Evolutionary conservation across 257 asterid species (phyloP).

Genomic region (Capsicum pubescens): DNA sequence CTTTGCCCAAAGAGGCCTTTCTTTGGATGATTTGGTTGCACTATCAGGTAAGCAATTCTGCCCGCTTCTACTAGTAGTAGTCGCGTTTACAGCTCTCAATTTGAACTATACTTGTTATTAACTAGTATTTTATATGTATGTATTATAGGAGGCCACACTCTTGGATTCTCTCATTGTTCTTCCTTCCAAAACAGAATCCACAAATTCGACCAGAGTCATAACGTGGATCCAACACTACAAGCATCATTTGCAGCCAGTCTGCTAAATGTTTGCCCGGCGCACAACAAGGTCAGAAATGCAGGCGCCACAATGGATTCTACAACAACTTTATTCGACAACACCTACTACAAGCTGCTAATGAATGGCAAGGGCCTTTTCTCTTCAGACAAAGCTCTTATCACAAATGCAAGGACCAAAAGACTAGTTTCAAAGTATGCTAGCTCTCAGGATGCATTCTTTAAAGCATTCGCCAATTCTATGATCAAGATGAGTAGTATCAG

Average conservation of each 20-base stretch:
- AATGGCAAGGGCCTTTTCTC: constrained; percentile 73
- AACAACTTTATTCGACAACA: constrained; percentile 66
- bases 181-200: constrained; percentile 91
- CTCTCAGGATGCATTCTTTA: constrained; percentile 56
- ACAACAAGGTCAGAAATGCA: constrained; percentile 68
- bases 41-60: constrained; percentile 60
- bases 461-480: constrained; percentile 74
- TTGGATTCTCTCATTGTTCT: constrained; percentile 86
- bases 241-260: constrained; percentile 64
- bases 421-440: constrained; percentile 62
- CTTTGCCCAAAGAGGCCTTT: constrained; percentile 81
- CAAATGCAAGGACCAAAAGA: constrained; percentile 52
- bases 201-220: constrained; percentile 52
- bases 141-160: constrained; percentile 96
- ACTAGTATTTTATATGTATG: no score
- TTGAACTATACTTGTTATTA: background rate
- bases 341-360: constrained; percentile 66
- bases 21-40: constrained; percentile 67
- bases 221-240: constrained; percentile 64
- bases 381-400: constrained; percentile 71
- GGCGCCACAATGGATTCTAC: constrained; percentile 71
- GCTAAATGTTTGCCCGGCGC: constrained; percentile 59
- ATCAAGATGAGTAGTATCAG: constrained; percentile 78
- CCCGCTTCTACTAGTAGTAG: background rate
- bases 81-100: background rate